Percentiles rank a stretch among this genome's conserved stretches.
Evolutionary conservation across 371 early-diverging fungal species (phyloP).

Genomic region (Smittium mucronatum): DNA sequence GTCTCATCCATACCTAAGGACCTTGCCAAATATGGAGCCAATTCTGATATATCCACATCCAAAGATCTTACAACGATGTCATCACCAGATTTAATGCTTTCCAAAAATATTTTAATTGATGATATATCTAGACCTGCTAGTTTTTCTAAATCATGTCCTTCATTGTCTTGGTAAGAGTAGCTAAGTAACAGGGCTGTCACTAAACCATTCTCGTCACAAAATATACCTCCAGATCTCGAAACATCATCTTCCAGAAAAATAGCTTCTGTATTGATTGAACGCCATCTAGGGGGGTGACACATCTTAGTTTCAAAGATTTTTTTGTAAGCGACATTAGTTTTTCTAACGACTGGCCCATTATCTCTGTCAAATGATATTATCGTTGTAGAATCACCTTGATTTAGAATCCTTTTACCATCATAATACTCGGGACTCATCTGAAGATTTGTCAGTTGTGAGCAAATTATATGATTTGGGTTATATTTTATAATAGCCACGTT

Average conservation of each 20-base stretch:
- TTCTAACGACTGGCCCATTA: slow-evolving; percentile 38
- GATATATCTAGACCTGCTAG: background rate
- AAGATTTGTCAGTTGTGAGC: slow-evolving; percentile 23
- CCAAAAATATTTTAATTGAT: background rate
- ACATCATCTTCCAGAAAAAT: slow-evolving; percentile 43
- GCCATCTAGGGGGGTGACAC: slow-evolving; percentile 47
- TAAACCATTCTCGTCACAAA: background rate
- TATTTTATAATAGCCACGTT: slow-evolving; percentile 67
- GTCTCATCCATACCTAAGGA: background rate
- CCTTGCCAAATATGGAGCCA: background rate
- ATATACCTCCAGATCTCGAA: background rate
- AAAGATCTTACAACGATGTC: background rate
- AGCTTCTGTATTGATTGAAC: slow-evolving; percentile 53
- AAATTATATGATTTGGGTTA: slow-evolving; percentile 45
- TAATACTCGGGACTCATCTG: slow-evolving; percentile 30
- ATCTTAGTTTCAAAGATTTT: slow-evolving; percentile 39
- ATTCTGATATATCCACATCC: background rate
- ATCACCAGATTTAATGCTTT: background rate
- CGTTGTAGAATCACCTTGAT: slow-evolving; percentile 42
- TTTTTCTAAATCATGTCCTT: background rate
- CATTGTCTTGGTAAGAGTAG: background rate
- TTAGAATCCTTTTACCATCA: slow-evolving; percentile 37
- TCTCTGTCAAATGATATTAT: slow-evolving; percentile 50
- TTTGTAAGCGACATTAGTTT: slow-evolving; percentile 38
- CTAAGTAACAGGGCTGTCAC: background rate